These are phyloP conservation scores for Ehretia macrophylla DNA, from an alignment of 257 asterid genomes.

Conservation along the genomic window DNA sequence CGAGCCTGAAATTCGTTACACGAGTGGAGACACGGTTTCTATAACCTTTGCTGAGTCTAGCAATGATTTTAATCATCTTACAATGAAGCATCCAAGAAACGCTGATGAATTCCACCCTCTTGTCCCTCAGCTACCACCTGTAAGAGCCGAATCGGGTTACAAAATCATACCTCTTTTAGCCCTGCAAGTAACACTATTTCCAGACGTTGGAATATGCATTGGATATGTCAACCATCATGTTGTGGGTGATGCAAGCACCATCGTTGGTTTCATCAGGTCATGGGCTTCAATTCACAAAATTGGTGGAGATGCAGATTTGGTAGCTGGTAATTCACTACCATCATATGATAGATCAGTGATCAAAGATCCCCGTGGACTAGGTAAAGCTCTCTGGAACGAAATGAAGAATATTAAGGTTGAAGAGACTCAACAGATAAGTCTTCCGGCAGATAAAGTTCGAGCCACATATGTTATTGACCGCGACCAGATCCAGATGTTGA, in stretches of 20 bases:
- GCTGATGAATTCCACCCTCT: conserved; percentile 20
- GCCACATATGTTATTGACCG: conserved; percentile 18
- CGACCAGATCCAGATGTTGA: conserved; percentile 18
- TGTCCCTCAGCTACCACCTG: conserved; percentile 22
- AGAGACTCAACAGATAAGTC: no score
- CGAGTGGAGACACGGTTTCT: conserved; percentile 22
- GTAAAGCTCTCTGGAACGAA: no score
- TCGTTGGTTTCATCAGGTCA: conserved; percentile 32
- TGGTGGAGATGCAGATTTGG: conserved; percentile 22
- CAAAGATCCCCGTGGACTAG: conserved; percentile 13
- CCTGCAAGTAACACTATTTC: conserved; percentile 42
- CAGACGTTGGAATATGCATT: conserved; percentile 33
- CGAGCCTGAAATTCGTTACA: conserved; percentile 24
- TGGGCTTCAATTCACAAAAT: conserved; percentile 38
- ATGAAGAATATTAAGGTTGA: no score
- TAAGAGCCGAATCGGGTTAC: background rate
- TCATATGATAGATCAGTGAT: conserved; percentile 29
- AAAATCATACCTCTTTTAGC: conserved; percentile 27
- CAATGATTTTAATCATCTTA: conserved; percentile 22
- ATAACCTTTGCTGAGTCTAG: conserved; percentile 30
- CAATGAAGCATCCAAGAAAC: conserved; percentile 19
- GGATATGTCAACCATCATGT: conserved; percentile 41
- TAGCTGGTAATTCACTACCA: conserved; percentile 17
- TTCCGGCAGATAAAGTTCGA: conserved; percentile 5
- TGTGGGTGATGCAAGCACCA: conserved; percentile 42